phyloP scores from a whole-genome alignment of 306 rosid genomes.

The Vigna nakashimae region DNA sequence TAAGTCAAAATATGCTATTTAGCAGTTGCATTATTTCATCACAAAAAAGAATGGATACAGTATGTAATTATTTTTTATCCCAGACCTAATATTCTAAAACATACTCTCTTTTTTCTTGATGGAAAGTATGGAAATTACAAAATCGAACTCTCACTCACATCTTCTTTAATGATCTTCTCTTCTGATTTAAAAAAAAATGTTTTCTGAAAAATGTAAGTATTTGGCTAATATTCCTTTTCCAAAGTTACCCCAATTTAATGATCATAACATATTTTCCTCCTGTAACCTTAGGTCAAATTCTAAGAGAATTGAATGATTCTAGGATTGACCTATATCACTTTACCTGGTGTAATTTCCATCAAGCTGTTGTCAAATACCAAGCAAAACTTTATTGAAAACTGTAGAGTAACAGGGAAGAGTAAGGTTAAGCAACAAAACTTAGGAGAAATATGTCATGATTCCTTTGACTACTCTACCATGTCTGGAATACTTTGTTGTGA shows the following conservation, averaged over 20 bases:
- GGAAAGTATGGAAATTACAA: too few species aligned
- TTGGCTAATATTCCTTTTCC: too few species aligned
- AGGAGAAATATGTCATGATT: neutral
- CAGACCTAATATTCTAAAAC: too few species aligned
- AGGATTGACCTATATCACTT: neutral
- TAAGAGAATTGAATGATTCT: neutral
- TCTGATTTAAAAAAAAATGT: too few species aligned
- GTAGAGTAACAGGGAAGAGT: neutral
- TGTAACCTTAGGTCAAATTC: neutral
- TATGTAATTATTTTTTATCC: too few species aligned
- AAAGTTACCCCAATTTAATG: neutral
- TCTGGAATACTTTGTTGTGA: neutral
- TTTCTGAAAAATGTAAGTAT: too few species aligned
- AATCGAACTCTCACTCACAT: too few species aligned
- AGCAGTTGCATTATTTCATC: too few species aligned
- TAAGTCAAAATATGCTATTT: too few species aligned
- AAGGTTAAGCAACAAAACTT: neutral
- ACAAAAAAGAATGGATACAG: too few species aligned
- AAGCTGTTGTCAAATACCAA: neutral
- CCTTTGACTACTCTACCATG: slow-evolving; percentile 20
- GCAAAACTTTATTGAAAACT: neutral
- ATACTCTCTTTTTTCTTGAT: too few species aligned
- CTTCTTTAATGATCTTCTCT: too few species aligned
- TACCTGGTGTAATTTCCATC: neutral
- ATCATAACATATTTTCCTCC: neutral